These are phyloP conservation scores for Ophiostoma tasmaniense DNA, from an alignment of 2,329 filamentous ascomycete genomes.

Conservation along the genomic window DNA sequence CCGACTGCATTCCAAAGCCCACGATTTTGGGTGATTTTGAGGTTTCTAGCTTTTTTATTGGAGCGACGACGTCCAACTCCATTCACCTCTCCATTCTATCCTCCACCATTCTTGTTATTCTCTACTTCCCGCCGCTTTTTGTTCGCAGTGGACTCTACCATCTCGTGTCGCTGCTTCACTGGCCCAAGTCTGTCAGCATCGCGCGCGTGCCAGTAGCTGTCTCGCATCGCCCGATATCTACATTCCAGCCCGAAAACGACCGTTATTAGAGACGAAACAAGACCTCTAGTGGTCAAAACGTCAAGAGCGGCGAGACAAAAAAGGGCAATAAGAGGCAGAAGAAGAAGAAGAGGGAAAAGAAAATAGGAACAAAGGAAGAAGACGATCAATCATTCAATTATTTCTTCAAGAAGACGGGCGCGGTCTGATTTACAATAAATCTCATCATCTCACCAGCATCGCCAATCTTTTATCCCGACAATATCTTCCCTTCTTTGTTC, in stretches of 20 bases:
- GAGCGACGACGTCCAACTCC: neutral
- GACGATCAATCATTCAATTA: neutral
- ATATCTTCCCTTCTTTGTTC: neutral
- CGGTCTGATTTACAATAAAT: neutral
- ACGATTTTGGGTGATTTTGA: neutral
- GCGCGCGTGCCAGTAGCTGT: neutral
- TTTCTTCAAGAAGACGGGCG: neutral
- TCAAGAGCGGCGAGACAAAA: neutral
- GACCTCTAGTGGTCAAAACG: neutral
- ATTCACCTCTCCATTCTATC: neutral
- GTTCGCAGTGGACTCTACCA: neutral
- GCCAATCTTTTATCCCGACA: neutral
- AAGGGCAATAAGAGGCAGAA: neutral
- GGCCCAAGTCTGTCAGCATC: neutral
- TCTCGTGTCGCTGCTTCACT: neutral
- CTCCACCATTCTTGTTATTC: slow-evolving; percentile 1
- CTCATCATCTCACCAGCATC: neutral
- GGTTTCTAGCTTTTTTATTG: neutral
- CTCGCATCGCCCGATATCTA: neutral
- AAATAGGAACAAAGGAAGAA: neutral
- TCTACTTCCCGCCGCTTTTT: neutral
- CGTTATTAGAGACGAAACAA: neutral
- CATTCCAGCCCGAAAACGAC: slow-evolving; percentile 9
- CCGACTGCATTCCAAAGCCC: neutral
- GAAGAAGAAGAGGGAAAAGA: neutral